These are phyloP conservation scores for Zhuliangozyma blackwelliae DNA, from an alignment of 1,139 yeast genomes.

Conservation along the genomic window DNA sequence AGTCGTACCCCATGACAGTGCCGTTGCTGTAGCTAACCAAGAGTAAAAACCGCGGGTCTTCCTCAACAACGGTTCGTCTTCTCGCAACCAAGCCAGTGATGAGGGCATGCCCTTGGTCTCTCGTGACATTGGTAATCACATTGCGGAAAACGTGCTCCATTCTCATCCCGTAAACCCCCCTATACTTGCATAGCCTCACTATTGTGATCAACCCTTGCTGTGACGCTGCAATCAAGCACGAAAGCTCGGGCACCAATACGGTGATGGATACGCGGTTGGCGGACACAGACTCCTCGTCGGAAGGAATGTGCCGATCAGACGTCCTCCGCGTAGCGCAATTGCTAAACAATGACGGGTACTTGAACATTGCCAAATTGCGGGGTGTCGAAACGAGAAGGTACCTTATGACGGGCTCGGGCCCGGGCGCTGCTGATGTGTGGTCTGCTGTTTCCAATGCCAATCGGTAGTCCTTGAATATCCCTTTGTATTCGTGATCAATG, in stretches of 20 bases:
- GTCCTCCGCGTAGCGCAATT: slow-evolving; percentile 41
- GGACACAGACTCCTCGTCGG: slow-evolving; percentile 34
- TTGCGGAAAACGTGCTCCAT: slow-evolving; percentile 57
- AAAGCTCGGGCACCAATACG: slow-evolving; percentile 49
- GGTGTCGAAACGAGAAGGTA: slow-evolving; percentile 35
- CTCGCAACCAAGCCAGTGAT: slow-evolving; percentile 30
- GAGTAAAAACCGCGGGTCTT: slow-evolving; percentile 19
- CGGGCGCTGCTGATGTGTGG: background rate
- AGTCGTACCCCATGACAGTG: slow-evolving; percentile 23
- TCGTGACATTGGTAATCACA: slow-evolving; percentile 23
- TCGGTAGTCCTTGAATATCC: slow-evolving; percentile 23
- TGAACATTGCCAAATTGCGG: slow-evolving; percentile 42
- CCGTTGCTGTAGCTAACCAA: slow-evolving; percentile 35
- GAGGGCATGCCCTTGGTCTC: slow-evolving; percentile 27
- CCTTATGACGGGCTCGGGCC: no score
- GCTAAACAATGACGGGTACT: slow-evolving; percentile 47
- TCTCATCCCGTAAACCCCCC: slow-evolving; percentile 57
- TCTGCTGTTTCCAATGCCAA: background rate
- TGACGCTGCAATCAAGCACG: slow-evolving; percentile 49
- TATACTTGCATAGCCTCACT: slow-evolving; percentile 51
- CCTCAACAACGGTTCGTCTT: slow-evolving; percentile 15
- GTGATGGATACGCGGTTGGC: slow-evolving; percentile 54
- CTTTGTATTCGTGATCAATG: slow-evolving; percentile 34
- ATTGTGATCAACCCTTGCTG: slow-evolving; percentile 59
- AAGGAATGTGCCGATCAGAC: slow-evolving; percentile 33